Evolutionary conservation across 1,284 basidiomycete species (phyloP).

Genomic region (Baeospora myosura): DNA sequence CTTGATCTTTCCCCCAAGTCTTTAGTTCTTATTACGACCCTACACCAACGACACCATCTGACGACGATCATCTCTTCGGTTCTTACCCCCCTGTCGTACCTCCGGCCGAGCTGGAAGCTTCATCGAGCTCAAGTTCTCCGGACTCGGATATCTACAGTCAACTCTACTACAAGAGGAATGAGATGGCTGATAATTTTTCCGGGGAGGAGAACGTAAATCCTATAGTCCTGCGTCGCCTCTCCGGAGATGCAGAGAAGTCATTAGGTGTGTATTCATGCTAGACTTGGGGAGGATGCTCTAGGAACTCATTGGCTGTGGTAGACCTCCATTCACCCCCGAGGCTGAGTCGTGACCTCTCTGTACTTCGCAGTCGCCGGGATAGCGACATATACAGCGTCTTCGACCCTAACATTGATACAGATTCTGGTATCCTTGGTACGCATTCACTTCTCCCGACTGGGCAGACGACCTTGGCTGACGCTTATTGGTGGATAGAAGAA

Average conservation of each 20-base stretch:
- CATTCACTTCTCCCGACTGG: neutral
- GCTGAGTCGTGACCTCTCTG: neutral
- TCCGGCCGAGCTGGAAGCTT: neutral
- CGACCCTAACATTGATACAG: conserved; percentile 4
- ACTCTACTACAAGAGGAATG: neutral
- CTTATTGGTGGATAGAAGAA: too few species aligned
- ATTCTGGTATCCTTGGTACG: conserved; percentile 1
- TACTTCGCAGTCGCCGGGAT: neutral
- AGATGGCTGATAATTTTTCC: neutral
- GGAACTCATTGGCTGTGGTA: neutral
- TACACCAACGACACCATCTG: too few species aligned
- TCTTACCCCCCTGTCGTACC: too few species aligned
- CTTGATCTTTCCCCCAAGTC: too few species aligned
- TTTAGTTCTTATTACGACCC: too few species aligned
- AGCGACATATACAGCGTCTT: conserved; percentile 1
- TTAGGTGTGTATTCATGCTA: neutral
- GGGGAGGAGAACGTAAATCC: neutral
- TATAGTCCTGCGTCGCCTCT: neutral
- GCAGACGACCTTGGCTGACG: too few species aligned
- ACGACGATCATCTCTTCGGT: too few species aligned
- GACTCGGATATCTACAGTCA: neutral
- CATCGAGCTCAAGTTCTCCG: neutral
- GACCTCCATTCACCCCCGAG: neutral
- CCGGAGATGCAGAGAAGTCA: neutral
- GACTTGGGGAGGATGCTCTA: neutral